Conservation (phyloP, 768 basidiomycete genomes). For the Hygrocybe coccinea region DNA sequence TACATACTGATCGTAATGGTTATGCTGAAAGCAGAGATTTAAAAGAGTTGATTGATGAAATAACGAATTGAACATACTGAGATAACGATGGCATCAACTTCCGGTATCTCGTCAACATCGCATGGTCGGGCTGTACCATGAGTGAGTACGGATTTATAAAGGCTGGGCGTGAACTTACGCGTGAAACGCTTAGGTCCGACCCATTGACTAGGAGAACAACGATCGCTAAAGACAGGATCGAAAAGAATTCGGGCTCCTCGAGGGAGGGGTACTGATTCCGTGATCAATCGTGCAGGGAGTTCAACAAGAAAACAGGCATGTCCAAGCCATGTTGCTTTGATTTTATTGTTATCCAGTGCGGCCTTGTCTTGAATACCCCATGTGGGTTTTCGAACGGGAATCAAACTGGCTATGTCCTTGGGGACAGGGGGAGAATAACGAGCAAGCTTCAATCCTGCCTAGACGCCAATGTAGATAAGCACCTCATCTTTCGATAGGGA, state of each 20-base stretch:
- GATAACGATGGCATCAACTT: conserved; percentile 59
- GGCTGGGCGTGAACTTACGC: conserved; percentile 26
- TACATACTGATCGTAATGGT: conserved; percentile 50
- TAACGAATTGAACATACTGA: conserved; percentile 35
- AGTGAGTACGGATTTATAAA: conserved; percentile 15
- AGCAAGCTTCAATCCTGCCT: neutral
- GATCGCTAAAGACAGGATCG: conserved; percentile 50
- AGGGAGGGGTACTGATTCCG: conserved; percentile 4
- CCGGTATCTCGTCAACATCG: conserved; percentile 50
- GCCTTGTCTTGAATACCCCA: conserved; percentile 29
- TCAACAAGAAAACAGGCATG: conserved; percentile 54
- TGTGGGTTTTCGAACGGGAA: conserved; percentile 29
- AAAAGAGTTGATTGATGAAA: neutral
- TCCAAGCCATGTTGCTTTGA: conserved; percentile 53
- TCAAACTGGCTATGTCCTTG: neutral
- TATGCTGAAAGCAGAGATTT: conserved; percentile 31
- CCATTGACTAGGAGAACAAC: conserved; percentile 45
- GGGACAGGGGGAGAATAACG: neutral
- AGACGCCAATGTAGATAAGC: neutral
- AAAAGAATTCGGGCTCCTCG: conserved; percentile 47
- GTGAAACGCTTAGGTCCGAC: conserved; percentile 47
- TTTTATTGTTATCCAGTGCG: conserved; percentile 26
- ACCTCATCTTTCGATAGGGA: neutral
- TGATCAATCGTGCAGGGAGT: conserved; percentile 33
- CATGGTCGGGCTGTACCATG: conserved; percentile 41